A percentile compares a stretch with the other conserved stretches of the same genome.
These are phyloP conservation scores for Nemania sp. DNA, from an alignment of 2,329 filamentous ascomycete species.

Conservation along the genomic window DNA sequence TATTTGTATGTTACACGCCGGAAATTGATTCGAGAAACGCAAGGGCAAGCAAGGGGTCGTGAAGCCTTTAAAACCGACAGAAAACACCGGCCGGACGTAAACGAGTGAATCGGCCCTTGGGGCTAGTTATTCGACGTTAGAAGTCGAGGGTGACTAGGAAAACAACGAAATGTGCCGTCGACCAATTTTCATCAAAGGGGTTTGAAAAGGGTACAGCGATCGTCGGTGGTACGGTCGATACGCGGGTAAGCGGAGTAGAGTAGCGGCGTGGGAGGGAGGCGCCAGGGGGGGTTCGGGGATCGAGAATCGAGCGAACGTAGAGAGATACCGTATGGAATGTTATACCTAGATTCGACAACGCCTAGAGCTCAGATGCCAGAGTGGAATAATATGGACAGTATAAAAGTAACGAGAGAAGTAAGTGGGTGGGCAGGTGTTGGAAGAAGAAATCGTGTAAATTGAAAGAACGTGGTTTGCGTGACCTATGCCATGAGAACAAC, in stretches of 20 bases:
- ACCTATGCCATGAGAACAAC: constrained; percentile 18
- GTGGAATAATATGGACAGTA: background rate
- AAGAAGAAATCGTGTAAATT: background rate
- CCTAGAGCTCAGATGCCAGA: background rate
- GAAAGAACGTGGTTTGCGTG: constrained; percentile 23
- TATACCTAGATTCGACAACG: background rate
- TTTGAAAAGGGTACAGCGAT: constrained; percentile 17
- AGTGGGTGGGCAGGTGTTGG: background rate
- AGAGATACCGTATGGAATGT: background rate
- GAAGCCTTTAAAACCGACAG: background rate
- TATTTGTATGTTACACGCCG: background rate
- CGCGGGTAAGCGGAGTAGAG: constrained; percentile 5
- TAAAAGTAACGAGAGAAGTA: background rate
- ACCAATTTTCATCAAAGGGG: background rate
- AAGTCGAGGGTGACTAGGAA: background rate
- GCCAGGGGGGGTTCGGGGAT: constrained; percentile 13
- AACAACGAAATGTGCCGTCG: background rate
- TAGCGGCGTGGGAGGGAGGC: constrained; percentile 5
- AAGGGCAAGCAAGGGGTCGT: background rate
- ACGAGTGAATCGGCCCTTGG: constrained; percentile 19
- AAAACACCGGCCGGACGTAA: constrained; percentile 10
- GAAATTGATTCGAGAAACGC: constrained; percentile 1
- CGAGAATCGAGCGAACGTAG: constrained; percentile 27
- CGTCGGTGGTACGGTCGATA: constrained; percentile 13
- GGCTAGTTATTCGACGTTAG: no score